These are phyloP conservation scores for Amylostereum areolatum DNA, from an alignment of 1,284 basidiomycete genomes.

Conservation along the genomic window DNA sequence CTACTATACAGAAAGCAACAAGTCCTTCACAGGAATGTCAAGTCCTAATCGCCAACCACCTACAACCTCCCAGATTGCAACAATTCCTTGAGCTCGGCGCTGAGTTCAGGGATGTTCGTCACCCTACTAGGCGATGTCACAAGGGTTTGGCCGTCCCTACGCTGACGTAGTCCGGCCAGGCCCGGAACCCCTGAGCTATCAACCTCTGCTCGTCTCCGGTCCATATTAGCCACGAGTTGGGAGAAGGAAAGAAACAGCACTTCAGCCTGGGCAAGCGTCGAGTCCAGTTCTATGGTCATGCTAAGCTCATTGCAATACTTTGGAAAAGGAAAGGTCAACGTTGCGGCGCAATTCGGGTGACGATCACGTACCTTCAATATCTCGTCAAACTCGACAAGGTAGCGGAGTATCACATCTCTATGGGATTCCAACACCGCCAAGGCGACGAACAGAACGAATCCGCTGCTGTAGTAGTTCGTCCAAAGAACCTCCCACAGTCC, in stretches of 20 bases:
- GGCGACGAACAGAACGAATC: constrained; percentile 93
- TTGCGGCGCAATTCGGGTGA: constrained; percentile 1
- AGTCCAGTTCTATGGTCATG: constrained; percentile 91
- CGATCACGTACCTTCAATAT: constrained; percentile 35
- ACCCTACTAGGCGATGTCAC: neutral
- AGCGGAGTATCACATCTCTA: constrained; percentile 88
- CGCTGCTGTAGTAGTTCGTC: constrained; percentile 84
- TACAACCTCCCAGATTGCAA: neutral
- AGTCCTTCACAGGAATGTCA: too few relatives aligned
- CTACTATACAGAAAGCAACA: too few relatives aligned
- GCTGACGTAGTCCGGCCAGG: constrained; percentile 9
- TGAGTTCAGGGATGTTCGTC: constrained; percentile 2
- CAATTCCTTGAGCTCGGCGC: constrained; percentile 4
- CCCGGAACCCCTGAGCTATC: constrained; percentile 8
- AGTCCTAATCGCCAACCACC: too few relatives aligned
- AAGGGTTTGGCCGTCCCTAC: constrained; percentile 1
- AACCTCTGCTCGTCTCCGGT: constrained; percentile 61
- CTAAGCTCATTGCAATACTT: constrained; percentile 91
- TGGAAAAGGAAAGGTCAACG: constrained; percentile 6
- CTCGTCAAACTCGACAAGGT: constrained; percentile 63
- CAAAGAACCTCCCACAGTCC: constrained; percentile 95
- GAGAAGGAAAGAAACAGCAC: constrained; percentile 85
- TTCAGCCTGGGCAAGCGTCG: constrained; percentile 89
- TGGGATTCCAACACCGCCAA: constrained; percentile 92
- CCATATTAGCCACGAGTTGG: constrained; percentile 85